Percentiles rank a stretch among this genome's conserved stretches.
Conservation (phyloP, 176 grass and related monocot species). For the Hyparrhenia diplandra region DNA sequence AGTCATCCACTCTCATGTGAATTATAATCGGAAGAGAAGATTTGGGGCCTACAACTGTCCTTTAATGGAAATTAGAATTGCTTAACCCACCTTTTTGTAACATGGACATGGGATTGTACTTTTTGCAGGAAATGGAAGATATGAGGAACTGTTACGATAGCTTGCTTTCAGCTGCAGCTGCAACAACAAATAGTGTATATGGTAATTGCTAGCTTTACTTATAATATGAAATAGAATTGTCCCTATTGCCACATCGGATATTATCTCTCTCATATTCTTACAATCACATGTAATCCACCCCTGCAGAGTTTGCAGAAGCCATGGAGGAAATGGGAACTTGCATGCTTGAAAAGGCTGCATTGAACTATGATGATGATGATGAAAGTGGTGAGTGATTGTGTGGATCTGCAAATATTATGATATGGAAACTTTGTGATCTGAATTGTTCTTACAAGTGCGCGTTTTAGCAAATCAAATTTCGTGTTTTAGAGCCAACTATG, state of each 20-base stretch:
- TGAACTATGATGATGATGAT: conserved; percentile 76
- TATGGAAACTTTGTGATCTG: not conserved
- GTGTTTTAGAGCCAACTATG: conserved; percentile 2
- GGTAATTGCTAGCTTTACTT: conserved; percentile 64
- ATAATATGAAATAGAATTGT: not conserved
- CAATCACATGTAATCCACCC: conserved; percentile 21
- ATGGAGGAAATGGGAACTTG: conserved; percentile 88
- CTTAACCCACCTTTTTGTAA: conserved; percentile 6
- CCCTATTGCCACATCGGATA: not conserved
- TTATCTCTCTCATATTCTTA: not conserved
- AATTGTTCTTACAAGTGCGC: conserved; percentile 16
- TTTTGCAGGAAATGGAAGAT: conserved; percentile 80
- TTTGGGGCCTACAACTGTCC: not conserved
- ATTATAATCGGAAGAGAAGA: not conserved
- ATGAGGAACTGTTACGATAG: conserved; percentile 86
- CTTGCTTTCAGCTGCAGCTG: conserved; percentile 91
- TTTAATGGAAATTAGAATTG: not conserved
- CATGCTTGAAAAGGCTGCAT: conserved; percentile 73
- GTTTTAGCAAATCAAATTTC: conserved; percentile 2
- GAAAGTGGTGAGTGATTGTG: conserved; percentile 47
- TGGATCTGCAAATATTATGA: conserved; percentile 11
- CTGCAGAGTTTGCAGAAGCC: conserved; percentile 91
- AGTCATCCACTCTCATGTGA: not conserved
- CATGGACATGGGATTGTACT: not conserved
- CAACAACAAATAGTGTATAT: conserved; percentile 81